phyloP scores from a whole-genome alignment of 1,284 basidiomycete species.

The Macrocystidia cucumis region DNA sequence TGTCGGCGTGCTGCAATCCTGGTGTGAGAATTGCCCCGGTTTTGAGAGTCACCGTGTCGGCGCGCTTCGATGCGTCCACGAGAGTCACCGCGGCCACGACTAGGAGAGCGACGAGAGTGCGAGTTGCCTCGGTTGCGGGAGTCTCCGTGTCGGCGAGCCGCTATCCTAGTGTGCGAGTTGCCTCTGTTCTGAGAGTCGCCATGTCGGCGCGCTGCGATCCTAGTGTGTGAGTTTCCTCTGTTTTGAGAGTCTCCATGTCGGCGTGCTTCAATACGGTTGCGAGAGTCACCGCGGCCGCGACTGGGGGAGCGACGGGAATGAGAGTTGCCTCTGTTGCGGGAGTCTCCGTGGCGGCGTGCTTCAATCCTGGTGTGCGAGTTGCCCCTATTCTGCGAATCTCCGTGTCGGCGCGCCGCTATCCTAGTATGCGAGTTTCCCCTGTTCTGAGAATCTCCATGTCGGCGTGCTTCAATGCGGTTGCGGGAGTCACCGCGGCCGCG shows the following conservation, averaged over 20 bases:
- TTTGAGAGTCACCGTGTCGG: constrained; percentile 15
- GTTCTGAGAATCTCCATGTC: not conserved
- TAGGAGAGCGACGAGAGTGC: no score
- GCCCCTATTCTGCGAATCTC: constrained; percentile 7
- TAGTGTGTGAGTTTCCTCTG: no score
- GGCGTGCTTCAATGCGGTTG: not conserved
- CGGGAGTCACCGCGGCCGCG: constrained; percentile 1
- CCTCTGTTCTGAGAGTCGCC: constrained; percentile 9
- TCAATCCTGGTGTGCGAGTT: no score
- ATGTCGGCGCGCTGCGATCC: constrained; percentile 9
- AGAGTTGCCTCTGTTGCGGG: constrained; percentile 12
- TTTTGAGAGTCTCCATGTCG: constrained; percentile 15
- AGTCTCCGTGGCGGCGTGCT: constrained; percentile 13
- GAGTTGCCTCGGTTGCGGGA: constrained; percentile 12
- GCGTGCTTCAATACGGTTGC: constrained; percentile 13
- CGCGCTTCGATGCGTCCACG: constrained; percentile 9
- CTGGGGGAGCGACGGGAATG: no score
- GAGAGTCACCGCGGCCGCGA: constrained; percentile 1
- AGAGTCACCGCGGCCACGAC: not conserved
- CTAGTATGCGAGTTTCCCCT: no score
- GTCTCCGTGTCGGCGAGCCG: constrained; percentile 13
- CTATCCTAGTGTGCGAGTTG: no score
- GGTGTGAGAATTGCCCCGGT: no score
- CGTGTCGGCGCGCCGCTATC: constrained; percentile 10
- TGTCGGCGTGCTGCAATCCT: not conserved